phyloP scores from a whole-genome alignment of 2,329 filamentous ascomycete genomes.

The Diaporthe aspalathi region DNA sequence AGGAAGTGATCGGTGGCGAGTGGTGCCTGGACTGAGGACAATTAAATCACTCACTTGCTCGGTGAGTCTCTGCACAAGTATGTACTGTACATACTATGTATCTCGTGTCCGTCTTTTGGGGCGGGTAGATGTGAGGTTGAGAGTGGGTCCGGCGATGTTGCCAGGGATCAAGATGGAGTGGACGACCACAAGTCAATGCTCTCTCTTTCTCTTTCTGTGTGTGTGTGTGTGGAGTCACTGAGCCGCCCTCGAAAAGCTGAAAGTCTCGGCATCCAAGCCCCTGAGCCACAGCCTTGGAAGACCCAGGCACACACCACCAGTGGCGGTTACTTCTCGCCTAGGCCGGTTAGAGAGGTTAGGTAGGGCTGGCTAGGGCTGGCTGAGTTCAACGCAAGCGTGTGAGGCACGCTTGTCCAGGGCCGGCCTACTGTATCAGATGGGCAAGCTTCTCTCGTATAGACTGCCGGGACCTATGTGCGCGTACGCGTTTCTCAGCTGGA shows the following conservation, averaged over 20 bases:
- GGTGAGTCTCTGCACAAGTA: constrained; percentile 4
- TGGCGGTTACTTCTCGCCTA: background rate
- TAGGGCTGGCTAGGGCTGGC: constrained; percentile 27
- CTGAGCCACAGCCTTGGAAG: constrained; percentile 17
- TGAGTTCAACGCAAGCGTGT: background rate
- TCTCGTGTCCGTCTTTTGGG: background rate
- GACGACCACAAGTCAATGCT: background rate
- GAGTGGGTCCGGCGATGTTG: constrained; percentile 2
- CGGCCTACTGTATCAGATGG: background rate
- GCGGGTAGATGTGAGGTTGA: constrained; percentile 8
- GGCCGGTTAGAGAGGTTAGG: constrained; percentile 3
- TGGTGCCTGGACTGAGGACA: background rate
- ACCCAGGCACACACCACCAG: constrained; percentile 1
- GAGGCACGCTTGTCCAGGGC: background rate
- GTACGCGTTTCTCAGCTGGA: constrained; percentile 3
- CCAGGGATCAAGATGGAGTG: constrained; percentile 3
- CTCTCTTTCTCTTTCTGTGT: background rate
- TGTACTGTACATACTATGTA: background rate
- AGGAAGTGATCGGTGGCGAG: background rate
- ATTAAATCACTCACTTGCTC: background rate
- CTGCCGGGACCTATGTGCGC: background rate
- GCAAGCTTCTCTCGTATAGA: background rate
- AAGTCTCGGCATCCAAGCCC: constrained; percentile 21
- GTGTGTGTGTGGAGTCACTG: constrained; percentile 14
- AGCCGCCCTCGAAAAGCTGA: constrained; percentile 17